Evolutionary conservation across 176 grass and related monocot genomes (phyloP), one percentile per base, ranked within the genome.

Genomic region (Aegilops bicornis): DNA sequence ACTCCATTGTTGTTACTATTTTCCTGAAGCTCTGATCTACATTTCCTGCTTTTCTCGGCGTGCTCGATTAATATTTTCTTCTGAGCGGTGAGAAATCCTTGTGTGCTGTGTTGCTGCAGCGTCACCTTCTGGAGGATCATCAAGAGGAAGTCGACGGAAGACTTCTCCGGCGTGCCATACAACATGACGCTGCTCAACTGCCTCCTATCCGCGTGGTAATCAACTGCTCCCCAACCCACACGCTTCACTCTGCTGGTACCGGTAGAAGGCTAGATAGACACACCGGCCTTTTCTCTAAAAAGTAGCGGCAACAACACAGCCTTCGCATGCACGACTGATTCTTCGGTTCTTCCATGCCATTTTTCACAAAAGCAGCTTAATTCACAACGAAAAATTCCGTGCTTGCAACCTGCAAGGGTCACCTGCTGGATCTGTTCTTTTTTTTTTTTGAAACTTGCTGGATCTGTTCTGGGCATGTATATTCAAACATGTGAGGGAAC

Each of bases 101-200:
- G 17, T 1, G 6, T 5, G 31, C 0, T 76, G 43, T 45, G 39
- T 15, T 1, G 78, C 19, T 85, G 32, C 79, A 99, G 97, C 6
- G 87, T 99, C 67, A 99, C 97, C 73, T 99, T 96, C 85, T 85
- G 87, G 88, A 91, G 97, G 94, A 96, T 99, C 88, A 85, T 94
- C n/a, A 36, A 48, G 70, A 87, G 87, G 27, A 91, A 83, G 83
- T 99, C 92, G 56, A 99, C 94, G 33, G 97, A 99, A 82, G 92
- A 99, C 85, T 99, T 99, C 85, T 99, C 97, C 13, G 94, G 97
- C 13, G 94, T 99, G 78, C 97, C 97, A 67, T 99, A 99, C 92
- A 96, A 92, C 88, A 99, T 94, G 97, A 94, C 97, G 76, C 84
- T 96, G 76, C 92, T 99, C 85, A 99, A 99, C 87, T 99, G 97